Conservation (phyloP, 2,329 filamentous ascomycete genomes). For the Scedosporium minutisporum region DNA sequence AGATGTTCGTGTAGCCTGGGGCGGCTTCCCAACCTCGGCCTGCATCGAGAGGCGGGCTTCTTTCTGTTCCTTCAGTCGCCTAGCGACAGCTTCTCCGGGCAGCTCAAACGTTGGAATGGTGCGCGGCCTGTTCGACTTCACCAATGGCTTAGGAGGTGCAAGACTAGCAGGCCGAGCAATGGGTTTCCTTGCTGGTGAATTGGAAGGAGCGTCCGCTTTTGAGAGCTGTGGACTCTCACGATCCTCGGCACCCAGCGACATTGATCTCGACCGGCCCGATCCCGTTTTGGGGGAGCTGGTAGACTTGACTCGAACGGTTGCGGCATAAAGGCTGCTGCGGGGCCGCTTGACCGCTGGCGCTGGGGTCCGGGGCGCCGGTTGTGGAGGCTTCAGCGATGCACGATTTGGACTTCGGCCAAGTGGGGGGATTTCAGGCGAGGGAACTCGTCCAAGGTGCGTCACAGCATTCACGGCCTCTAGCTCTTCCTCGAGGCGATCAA, state of each 20-base stretch:
- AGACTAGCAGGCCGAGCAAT: conserved; percentile 29
- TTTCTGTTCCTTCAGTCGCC: conserved; percentile 46
- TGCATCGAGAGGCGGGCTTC: conserved; percentile 41
- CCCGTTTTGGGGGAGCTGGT: conserved; percentile 25
- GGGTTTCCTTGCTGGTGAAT: conserved; percentile 13
- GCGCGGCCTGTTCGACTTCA: conserved; percentile 43
- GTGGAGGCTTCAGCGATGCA: not conserved
- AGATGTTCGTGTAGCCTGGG: not conserved
- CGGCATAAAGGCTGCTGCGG: conserved; percentile 22
- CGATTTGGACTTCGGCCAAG: not conserved
- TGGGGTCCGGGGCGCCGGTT: not conserved
- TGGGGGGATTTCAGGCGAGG: conserved; percentile 16
- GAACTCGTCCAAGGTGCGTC: conserved; percentile 22
- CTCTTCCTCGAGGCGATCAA: conserved; percentile 53
- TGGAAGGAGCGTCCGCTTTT: conserved; percentile 16
- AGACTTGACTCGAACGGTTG: conserved; percentile 32
- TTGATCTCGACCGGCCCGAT: conserved; percentile 31
- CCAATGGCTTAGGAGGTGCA: conserved; percentile 33
- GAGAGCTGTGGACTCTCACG: conserved; percentile 4
- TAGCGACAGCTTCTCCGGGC: conserved; percentile 51
- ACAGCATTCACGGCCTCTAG: conserved; percentile 43
- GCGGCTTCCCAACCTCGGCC: conserved; percentile 8
- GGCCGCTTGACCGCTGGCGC: conserved; percentile 16
- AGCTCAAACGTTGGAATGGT: conserved; percentile 52
- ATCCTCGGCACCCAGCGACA: conserved; percentile 1